These are phyloP conservation scores for Talaromyces sp. DNA, from an alignment of 2,329 filamentous ascomycete genomes.

Conservation along the genomic window DNA sequence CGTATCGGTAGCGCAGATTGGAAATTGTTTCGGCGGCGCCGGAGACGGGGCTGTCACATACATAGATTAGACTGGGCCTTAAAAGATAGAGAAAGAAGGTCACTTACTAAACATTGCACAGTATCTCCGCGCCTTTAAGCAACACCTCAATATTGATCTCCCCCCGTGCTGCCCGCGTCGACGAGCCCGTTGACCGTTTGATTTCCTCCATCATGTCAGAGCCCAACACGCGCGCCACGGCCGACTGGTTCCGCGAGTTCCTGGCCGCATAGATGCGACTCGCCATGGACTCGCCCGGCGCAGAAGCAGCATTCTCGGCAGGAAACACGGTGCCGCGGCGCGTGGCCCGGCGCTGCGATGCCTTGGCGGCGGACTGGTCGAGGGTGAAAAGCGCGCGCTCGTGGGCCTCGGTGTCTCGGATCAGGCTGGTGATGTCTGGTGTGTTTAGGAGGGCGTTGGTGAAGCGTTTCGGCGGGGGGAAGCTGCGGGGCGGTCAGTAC, in stretches of 20 bases:
- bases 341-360: slow-evolving; percentile 42
- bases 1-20: slow-evolving; percentile 64
- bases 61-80: neutral
- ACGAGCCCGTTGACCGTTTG: slow-evolving; percentile 53
- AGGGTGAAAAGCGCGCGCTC: slow-evolving; percentile 94
- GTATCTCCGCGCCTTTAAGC: slow-evolving; percentile 79
- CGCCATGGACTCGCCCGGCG: slow-evolving; percentile 36
- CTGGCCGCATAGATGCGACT: slow-evolving; percentile 45
- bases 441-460: slow-evolving; percentile 84
- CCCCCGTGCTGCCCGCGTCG: slow-evolving; percentile 49
- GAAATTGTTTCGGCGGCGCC: slow-evolving; percentile 74
- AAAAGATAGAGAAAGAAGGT: neutral
- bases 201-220: slow-evolving; percentile 82
- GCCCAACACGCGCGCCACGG: slow-evolving; percentile 84
- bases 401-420: slow-evolving; percentile 90
- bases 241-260: slow-evolving; percentile 65
- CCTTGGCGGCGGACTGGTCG: slow-evolving; percentile 58
- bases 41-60: slow-evolving; percentile 57
- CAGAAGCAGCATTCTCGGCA: slow-evolving; percentile 22
- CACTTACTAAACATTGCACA: slow-evolving; percentile 75
- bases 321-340: slow-evolving; percentile 48
- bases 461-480: slow-evolving; percentile 88
- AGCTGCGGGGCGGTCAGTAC: slow-evolving; percentile 49
- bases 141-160: slow-evolving; percentile 85
- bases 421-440: slow-evolving; percentile 88